Base-by-base conservation (phyloP, 768 basidiomycete genomes). In the Coprinellus aureogranulatus region DNA sequence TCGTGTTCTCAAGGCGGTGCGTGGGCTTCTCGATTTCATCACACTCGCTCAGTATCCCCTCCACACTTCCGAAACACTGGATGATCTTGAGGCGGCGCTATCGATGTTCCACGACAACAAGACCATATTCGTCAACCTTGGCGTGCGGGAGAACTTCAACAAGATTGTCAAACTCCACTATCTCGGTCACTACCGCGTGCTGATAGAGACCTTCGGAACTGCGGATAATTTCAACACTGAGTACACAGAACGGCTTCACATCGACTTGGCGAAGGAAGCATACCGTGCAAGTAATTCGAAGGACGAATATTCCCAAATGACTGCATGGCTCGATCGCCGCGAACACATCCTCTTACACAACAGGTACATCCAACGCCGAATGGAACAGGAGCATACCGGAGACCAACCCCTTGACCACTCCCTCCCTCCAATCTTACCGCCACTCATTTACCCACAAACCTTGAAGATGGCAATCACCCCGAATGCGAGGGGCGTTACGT, bases 171-270 rank as follows among this genome's bases (percentile, higher is more conserved):
- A 81, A 52, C 65, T 70, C 2, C 79, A 79, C 59, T 60, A 69
- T 1, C 65, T 79, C 1, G 75, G 70, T 0, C 72, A 80, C 52
- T 75, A 76, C 53, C 65, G 65, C 0, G 20, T 20, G 0, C 55
- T 58, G 11, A 76, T 79, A n/a, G 59, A 57, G 1, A 20, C 45
- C 0, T 70, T 64, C 50, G 77, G 77, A 0, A 72, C 69, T 0
- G 74, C 75, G 0, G 76, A 81, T 55, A 70, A 67, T 0, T 75
- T 72, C 54, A 74, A 73, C 0, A 80, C 76, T 0, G 75, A 79
- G 54, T 49, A 73, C 41, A 75, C 79, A 53, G n/a, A 67, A 60
- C 6, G 23, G 8, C 53, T 44, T 10, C 75, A 78, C 40, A 77
- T 76, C 31, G 66, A 77, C 59, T 72, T 67, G 39, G 68, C 74